phyloP scores from a whole-genome alignment of 1,139 yeast genomes.

The Citeromyces hawaiiensis region DNA sequence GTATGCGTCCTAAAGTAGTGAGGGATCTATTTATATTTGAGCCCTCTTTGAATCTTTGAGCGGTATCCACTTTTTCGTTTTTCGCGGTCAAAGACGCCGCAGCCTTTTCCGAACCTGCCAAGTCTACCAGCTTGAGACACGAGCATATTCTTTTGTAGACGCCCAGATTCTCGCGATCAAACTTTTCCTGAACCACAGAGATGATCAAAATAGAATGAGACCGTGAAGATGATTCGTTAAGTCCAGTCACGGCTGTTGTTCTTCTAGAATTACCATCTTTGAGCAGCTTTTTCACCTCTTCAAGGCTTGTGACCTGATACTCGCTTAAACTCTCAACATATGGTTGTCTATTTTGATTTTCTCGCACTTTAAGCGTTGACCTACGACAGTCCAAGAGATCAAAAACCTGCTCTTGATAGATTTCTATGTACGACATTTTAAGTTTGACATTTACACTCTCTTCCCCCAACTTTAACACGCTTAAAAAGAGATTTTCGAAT shows the following conservation, averaged over 20 bases:
- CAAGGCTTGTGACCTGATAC: conserved; percentile 25
- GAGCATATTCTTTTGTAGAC: conserved; percentile 42
- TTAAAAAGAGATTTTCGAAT: conserved; percentile 37
- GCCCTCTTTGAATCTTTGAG: conserved; percentile 61
- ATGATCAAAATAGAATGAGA: conserved; percentile 72
- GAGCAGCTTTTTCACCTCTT: conserved; percentile 30
- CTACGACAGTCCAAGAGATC: conserved; percentile 28
- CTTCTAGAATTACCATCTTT: conserved; percentile 34
- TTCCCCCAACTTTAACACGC: conserved; percentile 23
- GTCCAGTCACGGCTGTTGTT: conserved; percentile 55
- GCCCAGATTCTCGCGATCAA: conserved; percentile 24
- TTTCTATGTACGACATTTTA: conserved; percentile 50
- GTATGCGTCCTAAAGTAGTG: conserved; percentile 66
- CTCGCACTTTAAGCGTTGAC: conserved; percentile 37
- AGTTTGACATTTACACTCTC: conserved; percentile 34
- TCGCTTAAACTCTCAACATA: conserved; percentile 55
- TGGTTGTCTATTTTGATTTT: conserved; percentile 40
- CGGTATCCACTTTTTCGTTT: conserved; percentile 33
- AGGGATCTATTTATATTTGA: conserved; percentile 62
- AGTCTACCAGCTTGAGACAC: conserved; percentile 55
- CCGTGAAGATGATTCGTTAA: conserved; percentile 59
- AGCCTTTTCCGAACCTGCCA: conserved; percentile 75
- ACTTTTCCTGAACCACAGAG: conserved; percentile 39
- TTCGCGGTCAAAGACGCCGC: conserved; percentile 22
- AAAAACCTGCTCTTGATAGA: conserved; percentile 58